Percentiles rank a stretch among this genome's conserved stretches.
phyloP scores from a whole-genome alignment of 768 basidiomycete species.

The Lenzites betulinus region DNA sequence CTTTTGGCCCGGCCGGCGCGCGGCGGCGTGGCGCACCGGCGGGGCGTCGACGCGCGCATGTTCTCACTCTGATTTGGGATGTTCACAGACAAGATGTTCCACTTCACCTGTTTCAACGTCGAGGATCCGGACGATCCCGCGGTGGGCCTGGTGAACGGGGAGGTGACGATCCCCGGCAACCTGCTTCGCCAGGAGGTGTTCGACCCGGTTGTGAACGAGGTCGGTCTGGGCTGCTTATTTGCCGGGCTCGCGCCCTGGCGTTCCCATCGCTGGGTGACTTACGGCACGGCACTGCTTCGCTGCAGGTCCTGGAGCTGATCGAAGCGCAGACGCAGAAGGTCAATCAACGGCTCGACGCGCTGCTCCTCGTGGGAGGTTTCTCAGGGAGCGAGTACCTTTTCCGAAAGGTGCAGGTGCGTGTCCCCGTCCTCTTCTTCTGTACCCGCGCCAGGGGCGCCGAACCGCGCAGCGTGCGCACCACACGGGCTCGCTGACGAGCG shows the following conservation, averaged over 20 bases:
- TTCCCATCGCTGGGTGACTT: conserved; percentile 10
- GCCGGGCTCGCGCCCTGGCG: conserved; percentile 3
- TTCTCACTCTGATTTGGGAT: background rate
- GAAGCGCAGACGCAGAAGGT: conserved; percentile 72
- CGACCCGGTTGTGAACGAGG: conserved; percentile 83
- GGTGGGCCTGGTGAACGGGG: conserved; percentile 81
- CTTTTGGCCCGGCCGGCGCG: background rate
- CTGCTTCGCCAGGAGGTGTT: conserved; percentile 82
- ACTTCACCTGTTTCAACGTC: conserved; percentile 89
- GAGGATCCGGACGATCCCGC: conserved; percentile 79
- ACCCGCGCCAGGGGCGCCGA: conserved; percentile 13
- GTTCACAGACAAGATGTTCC: conserved; percentile 73
- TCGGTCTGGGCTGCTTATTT: conserved; percentile 35
- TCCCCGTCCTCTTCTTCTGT: background rate
- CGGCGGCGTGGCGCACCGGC: conserved; percentile 5
- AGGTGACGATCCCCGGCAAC: conserved; percentile 80
- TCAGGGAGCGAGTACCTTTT: conserved; percentile 85
- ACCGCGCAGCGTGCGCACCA: background rate
- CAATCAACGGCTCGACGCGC: conserved; percentile 74
- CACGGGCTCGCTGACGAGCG: background rate
- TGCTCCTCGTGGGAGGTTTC: conserved; percentile 90
- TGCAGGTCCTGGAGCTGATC: conserved; percentile 74
- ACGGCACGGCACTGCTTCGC: conserved; percentile 22
- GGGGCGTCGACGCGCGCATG: background rate
- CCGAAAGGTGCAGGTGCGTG: conserved; percentile 69